Evolutionary conservation across 352 stramenopile genomes (phyloP), one percentile per base, ranked within the genome.

Genomic region (Phytophthora fragariaefolia): DNA sequence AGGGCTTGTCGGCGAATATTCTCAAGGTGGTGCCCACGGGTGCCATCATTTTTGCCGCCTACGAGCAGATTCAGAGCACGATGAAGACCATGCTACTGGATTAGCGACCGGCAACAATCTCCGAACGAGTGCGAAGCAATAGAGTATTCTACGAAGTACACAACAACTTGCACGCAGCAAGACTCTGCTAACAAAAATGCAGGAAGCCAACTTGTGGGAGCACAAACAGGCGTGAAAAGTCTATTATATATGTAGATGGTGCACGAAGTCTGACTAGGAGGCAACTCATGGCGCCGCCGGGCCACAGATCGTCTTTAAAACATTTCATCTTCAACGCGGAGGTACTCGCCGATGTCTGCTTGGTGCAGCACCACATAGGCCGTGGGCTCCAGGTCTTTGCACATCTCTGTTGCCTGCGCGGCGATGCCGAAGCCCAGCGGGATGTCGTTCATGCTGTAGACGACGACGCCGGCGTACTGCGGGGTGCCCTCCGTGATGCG

Each of bases 371-470:
- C 97, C 8, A 99, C 97, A 82, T 98, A 98, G 3, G 91, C 96
- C 15, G 94, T 99, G 12, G 97, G 96, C 30, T 98, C 96, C 48
- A 99, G 80, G 52, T 98, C 92, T 91, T 98, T 89, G 90, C 91
- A 91, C 92, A 98, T 49, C 85, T 99, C 77, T 69, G 96, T 96
- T 67, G 87, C 86, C 83, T 99, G 97, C 6, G 97, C 97, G 8
- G 97, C 97, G 15, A 99, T 95, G 42, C 98, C 98, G 72, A 99
- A 99, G 46, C 96, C 98, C 23, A 99, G 76, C 13, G 98, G 96
- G 65, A 99, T 97, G 80, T 99, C 96, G 59, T 97, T 98, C 94
- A 99, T 98, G 81, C 92, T 99, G 77, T 98, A 99, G 23, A 99
- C 96, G 20, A 99, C 93, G 1, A 99, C 97, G 42, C 98, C 98